These are phyloP conservation scores for Calonectria hongkongensis DNA, from an alignment of 2,329 filamentous ascomycete genomes.

Conservation along the genomic window DNA sequence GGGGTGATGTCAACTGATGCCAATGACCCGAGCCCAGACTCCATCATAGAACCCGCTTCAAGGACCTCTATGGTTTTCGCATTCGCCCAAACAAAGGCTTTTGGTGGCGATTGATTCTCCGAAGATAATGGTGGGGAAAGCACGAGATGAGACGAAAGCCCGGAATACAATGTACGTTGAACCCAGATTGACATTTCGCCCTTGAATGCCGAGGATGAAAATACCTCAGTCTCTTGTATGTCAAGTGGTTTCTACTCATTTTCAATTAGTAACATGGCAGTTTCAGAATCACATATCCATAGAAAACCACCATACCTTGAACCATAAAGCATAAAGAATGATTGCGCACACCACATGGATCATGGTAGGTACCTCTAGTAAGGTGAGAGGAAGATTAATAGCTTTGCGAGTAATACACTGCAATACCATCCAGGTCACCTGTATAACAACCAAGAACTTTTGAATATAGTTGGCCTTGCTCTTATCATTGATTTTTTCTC, in stretches of 20 bases:
- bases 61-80: too few relatives aligned
- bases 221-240: slow-evolving; percentile 34
- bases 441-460: slow-evolving; percentile 60
- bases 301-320: too few relatives aligned
- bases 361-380: slow-evolving; percentile 59
- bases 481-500: slow-evolving; percentile 57
- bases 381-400: slow-evolving; percentile 58
- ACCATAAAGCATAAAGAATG: too few relatives aligned
- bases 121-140: too few relatives aligned
- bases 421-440: slow-evolving; percentile 62
- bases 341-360: slow-evolving; percentile 37
- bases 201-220: slow-evolving; percentile 3
- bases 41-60: too few relatives aligned
- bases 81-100: too few relatives aligned
- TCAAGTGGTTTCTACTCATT: slow-evolving; percentile 45
- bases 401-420: slow-evolving; percentile 58
- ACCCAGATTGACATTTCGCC: slow-evolving; percentile 37
- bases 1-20: too few relatives aligned
- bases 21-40: too few relatives aligned
- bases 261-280: background rate
- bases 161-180: slow-evolving; percentile 33
- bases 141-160: too few relatives aligned
- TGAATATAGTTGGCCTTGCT: slow-evolving; percentile 61
- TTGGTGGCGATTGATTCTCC: too few relatives aligned
- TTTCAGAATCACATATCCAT: too few relatives aligned